Conservation (phyloP, 164 flowering plant genomes). For the Stephania cephalantha region DNA sequence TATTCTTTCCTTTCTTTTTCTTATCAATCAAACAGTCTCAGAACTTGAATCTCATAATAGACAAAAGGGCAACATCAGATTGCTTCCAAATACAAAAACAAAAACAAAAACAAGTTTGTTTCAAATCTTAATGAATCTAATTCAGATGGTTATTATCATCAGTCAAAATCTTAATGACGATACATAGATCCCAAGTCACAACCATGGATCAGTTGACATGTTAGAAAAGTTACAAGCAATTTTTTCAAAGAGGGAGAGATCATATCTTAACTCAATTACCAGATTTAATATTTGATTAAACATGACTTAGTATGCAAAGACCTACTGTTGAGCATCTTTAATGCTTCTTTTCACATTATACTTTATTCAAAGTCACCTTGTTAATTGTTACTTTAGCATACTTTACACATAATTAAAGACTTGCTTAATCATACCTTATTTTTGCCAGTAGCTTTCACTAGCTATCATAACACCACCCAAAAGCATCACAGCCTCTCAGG, state of each 20-base stretch:
- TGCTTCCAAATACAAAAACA: not conserved
- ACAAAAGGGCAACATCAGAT: not conserved
- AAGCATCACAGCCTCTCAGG: slow-evolving; percentile 49
- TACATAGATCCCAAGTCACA: not conserved
- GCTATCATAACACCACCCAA: slow-evolving; percentile 57
- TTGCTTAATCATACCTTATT: slow-evolving; percentile 21
- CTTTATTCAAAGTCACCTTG: slow-evolving; percentile 25
- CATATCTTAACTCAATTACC: not conserved
- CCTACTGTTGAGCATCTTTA: not conserved
- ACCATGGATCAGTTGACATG: not conserved
- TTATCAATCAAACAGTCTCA: not conserved
- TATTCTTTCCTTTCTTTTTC: not conserved
- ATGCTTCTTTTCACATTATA: slow-evolving; percentile 17
- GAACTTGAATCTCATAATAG: not conserved
- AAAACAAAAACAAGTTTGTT: not conserved
- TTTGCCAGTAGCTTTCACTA: slow-evolving; percentile 40
- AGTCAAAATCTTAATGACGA: not conserved
- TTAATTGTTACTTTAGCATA: slow-evolving; percentile 27
- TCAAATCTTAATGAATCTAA: not conserved
- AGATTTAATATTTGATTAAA: not conserved
- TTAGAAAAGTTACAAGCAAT: not conserved
- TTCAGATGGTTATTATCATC: not conserved
- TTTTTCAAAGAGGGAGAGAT: not conserved
- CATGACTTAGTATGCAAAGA: not conserved
- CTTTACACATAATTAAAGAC: slow-evolving; percentile 37